Base-by-base conservation (phyloP, 176 grass and related monocot species). In the Eleusine indica region DNA sequence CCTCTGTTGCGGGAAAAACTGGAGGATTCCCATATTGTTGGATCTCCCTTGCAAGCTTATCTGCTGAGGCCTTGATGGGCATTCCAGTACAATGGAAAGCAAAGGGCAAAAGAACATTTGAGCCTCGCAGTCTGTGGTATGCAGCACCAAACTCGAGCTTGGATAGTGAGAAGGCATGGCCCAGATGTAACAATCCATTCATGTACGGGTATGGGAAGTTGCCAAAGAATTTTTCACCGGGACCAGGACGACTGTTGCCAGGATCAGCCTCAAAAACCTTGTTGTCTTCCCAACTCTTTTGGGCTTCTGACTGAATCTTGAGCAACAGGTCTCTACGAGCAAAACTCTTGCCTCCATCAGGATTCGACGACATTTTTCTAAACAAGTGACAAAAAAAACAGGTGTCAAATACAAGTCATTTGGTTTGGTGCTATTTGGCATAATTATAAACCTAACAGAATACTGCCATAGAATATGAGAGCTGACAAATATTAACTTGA, bases 131-230 rank as follows among this genome's bases (percentile, higher is more conserved):
- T 14, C 90, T 78, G 62, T 92, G 93, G 71, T 88, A 96, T 18
- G 90, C 88, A 69, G 93, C 87, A 61, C 75, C 90, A 22, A 95
- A 95, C 80, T 95, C 93, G 21, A 95, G 90, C 66, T 95, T 95
- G 56, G 93, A 95, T 47, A 95, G 5, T 6, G 90, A 70, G 78
- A 95, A 95, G 41, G 82, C 93, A 81, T 95, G 93, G 32, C 93
- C 93, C 71, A 92, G 61, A 83, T 95, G 93, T 13, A 95, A 75
- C 44, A 92, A 64, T 16, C 93, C 93, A 61, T 92, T 96, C 93
- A 95, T 95, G 90, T 95, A 95, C 18, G 90, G 93, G 80, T 92
- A 95, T 3, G 93, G 85, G 21, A 95, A 95, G 58, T 88, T 95
- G 2, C 93, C 93, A 81, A 95, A 95, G 83, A 95, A 95, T 22